Evolutionary conservation across 2,329 filamentous ascomycete species (phyloP).

Genomic region (Dactylellina sp.): DNA sequence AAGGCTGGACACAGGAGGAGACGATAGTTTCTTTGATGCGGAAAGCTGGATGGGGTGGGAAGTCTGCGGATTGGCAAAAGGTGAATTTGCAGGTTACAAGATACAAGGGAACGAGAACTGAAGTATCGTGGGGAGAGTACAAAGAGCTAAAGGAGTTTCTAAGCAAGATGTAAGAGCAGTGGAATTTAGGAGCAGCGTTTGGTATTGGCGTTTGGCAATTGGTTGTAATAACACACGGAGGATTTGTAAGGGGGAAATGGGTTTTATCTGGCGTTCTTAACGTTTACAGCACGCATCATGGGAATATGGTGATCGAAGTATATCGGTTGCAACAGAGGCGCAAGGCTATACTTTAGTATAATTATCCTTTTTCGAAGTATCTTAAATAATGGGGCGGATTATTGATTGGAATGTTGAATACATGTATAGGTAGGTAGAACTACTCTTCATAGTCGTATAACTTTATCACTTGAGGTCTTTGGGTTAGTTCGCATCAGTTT

Average conservation of each 20-base stretch:
- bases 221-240: neutral
- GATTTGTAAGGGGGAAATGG: neutral
- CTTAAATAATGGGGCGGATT: neutral
- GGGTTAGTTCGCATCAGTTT: no score
- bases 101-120: constrained; percentile 86
- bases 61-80: constrained; percentile 76
- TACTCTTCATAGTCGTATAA: neutral
- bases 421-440: constrained; percentile 37
- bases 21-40: constrained; percentile 88
- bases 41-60: constrained; percentile 90
- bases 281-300: neutral
- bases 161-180: constrained; percentile 60
- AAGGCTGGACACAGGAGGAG: constrained; percentile 95
- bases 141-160: constrained; percentile 83
- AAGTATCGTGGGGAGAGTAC: constrained; percentile 78
- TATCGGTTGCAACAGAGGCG: no score
- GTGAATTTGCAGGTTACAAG: constrained; percentile 82
- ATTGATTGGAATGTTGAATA: neutral
- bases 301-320: neutral
- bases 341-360: neutral
- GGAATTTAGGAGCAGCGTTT: neutral
- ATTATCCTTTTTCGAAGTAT: constrained; percentile 23
- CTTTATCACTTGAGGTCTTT: no score
- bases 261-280: constrained; percentile 1
- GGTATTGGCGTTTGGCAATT: constrained; percentile 2